phyloP scores from a whole-genome alignment of 768 basidiomycete genomes.

The Fomitopsis pulvina region DNA sequence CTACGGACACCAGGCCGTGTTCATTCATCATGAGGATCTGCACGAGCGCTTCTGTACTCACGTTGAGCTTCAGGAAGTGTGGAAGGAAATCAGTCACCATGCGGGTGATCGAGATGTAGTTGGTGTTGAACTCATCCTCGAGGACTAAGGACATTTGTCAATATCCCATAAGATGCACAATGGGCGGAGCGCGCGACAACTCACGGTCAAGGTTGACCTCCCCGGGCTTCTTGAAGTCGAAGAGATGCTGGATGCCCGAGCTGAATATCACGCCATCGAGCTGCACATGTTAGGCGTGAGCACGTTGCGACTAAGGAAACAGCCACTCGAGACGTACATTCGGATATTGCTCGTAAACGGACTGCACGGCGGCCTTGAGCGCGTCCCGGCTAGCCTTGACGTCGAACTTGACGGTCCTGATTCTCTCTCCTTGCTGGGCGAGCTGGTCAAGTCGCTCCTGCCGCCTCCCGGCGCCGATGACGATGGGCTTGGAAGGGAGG shows the following conservation, averaged over 20 bases:
- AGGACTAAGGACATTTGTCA: constrained; percentile 25
- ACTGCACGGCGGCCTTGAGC: constrained; percentile 35
- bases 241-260: constrained; percentile 46
- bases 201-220: constrained; percentile 36
- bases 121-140: constrained; percentile 42
- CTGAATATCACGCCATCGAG: constrained; percentile 49
- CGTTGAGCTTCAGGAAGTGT: constrained; percentile 48
- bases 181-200: constrained; percentile 5
- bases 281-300: constrained; percentile 22
- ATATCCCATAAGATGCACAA: constrained; percentile 9
- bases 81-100: constrained; percentile 44
- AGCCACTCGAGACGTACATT: constrained; percentile 29
- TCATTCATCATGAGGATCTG: no score
- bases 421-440: constrained; percentile 22
- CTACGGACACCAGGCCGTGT: constrained; percentile 21
- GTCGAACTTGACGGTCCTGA: constrained; percentile 40
- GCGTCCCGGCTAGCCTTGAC: constrained; percentile 30
- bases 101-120: constrained; percentile 47
- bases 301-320: background rate
- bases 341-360: constrained; percentile 38
- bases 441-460: constrained; percentile 49
- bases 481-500: constrained; percentile 40
- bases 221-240: constrained; percentile 38
- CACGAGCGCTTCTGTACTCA: no score
- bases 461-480: constrained; percentile 46